phyloP scores from a whole-genome alignment of 805 yeast species.

The Cyberlindnera petersonii region DNA sequence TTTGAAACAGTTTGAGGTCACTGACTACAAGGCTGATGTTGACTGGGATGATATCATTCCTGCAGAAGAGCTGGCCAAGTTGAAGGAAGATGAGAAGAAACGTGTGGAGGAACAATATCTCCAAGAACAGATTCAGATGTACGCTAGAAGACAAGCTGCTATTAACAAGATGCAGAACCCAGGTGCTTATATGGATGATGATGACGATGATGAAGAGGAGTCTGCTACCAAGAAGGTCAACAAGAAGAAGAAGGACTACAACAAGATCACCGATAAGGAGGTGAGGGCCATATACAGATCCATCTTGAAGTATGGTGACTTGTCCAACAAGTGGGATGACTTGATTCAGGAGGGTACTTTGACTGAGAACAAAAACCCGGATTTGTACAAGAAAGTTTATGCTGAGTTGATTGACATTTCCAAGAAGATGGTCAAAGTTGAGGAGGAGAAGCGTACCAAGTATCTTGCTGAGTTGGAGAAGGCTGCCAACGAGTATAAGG shows the following conservation, averaged over 20 bases:
- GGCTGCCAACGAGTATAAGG: conserved; percentile 54
- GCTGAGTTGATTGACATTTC: conserved; percentile 66
- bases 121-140: conserved; percentile 86
- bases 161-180: conserved; percentile 54
- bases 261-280: conserved; percentile 76
- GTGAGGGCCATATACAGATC: conserved; percentile 82
- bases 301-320: conserved; percentile 76
- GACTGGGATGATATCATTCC: conserved; percentile 99
- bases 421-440: conserved; percentile 55
- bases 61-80: conserved; percentile 79
- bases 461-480: conserved; percentile 56
- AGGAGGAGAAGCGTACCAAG: conserved; percentile 57
- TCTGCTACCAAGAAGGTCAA: conserved; percentile 30
- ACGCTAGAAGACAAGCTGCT: conserved; percentile 75
- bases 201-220: conserved; percentile 38
- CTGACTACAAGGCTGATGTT: conserved; percentile 96
- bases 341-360: conserved; percentile 86
- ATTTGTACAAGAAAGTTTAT: conserved; percentile 68
- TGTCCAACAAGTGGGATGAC: conserved; percentile 73
- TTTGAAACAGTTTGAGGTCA: conserved; percentile 93
- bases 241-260: conserved; percentile 37
- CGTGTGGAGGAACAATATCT: conserved; percentile 81
- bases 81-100: conserved; percentile 88
- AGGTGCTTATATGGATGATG: conserved; percentile 37
- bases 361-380: conserved; percentile 79